Percentiles rank a stretch among this genome's conserved stretches.
phyloP scores from a whole-genome alignment of 2,329 filamentous ascomycete species.

The Phyllosticta capitalensis region DNA sequence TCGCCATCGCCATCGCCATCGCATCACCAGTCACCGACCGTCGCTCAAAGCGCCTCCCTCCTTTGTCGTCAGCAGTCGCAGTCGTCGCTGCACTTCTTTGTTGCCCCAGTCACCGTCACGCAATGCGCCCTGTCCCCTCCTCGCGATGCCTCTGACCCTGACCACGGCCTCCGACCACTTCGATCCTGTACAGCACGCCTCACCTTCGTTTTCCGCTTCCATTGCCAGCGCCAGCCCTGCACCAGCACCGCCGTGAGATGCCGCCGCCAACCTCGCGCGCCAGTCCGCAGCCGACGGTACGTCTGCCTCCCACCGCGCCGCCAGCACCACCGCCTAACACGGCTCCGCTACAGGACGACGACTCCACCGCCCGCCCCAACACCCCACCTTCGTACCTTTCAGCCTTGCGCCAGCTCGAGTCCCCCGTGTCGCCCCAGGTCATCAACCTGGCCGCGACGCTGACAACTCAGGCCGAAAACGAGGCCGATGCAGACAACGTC shows the following conservation, averaged over 20 bases:
- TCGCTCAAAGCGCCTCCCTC: background rate
- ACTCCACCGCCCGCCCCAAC: conserved; percentile 13
- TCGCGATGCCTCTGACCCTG: conserved; percentile 10
- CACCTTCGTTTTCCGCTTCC: conserved; percentile 4
- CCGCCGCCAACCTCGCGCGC: conserved; percentile 27
- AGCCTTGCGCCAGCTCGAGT: conserved; percentile 37
- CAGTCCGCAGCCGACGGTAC: conserved; percentile 16
- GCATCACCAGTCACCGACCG: background rate
- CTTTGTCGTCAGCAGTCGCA: background rate
- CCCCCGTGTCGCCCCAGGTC: conserved; percentile 32
- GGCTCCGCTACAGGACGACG: conserved; percentile 5
- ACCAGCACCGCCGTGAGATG: conserved; percentile 16
- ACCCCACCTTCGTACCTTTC: conserved; percentile 35
- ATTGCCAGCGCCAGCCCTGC: background rate
- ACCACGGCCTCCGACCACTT: conserved; percentile 5
- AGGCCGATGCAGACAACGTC: conserved; percentile 40
- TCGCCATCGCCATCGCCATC: background rate
- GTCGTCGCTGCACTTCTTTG: conserved; percentile 1
- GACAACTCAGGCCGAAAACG: conserved; percentile 36
- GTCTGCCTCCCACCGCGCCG: conserved; percentile 9
- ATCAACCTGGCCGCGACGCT: conserved; percentile 43
- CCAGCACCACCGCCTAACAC: conserved; percentile 6
- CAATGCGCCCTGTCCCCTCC: conserved; percentile 7
- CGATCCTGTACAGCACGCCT: background rate
- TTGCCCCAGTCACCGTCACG: conserved; percentile 5